Evolutionary conservation across 208 protist species (phyloP), one percentile per base, ranked within the genome.

Genomic region (Leishmania aethiopica): DNA sequence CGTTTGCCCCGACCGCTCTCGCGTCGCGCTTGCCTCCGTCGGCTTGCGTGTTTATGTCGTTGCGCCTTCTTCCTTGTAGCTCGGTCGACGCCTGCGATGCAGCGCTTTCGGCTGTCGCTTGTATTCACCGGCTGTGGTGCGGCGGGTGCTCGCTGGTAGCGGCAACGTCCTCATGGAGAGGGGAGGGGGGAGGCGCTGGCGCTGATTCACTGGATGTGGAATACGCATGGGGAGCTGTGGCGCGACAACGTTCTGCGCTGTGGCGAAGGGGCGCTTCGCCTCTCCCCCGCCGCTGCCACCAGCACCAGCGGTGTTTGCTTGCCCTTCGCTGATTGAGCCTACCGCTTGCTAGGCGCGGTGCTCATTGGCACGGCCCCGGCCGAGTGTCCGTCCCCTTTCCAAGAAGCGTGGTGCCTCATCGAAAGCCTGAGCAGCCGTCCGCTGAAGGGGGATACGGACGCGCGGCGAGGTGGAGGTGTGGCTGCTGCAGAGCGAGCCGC

Each of bases 141-240:
- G 60, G 10, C 82, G 37, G 42, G 76, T 84, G 67, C 74, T 84
- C 10, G 59, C 81, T 28, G 74, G 75, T 45, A 66, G n/a, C 37
- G 75, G 75, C 67, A 45, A 66, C n/a, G 70, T 83, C 11, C 78
- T 78, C 49, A 22, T 66, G 45, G 45, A 49, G 45, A 22, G 84
- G 82, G 37, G 73, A 77, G 13, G 90, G 90, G 89, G 86, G 87
- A 87, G 1, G 86, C 82, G 59, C 80, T 92, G 80, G 85, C 74
- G 32, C 64, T 89, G 70, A 79, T 89, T 84, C 86, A 90, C 83
- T 90, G 86, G 87, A 83, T 90, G 80, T 92, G 89, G 89, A 60
- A 69, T 22, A 75, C 83, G 66, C 89, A 92, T 81, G 79, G 87
- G 49, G 51, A 78, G 42, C 73, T 85, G 51, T 88, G 83, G 85